Percentiles rank a stretch among this genome's conserved stretches.
Conservation (phyloP, 2,329 filamentous ascomycete species). For the Chaetothyriales sp. region DNA sequence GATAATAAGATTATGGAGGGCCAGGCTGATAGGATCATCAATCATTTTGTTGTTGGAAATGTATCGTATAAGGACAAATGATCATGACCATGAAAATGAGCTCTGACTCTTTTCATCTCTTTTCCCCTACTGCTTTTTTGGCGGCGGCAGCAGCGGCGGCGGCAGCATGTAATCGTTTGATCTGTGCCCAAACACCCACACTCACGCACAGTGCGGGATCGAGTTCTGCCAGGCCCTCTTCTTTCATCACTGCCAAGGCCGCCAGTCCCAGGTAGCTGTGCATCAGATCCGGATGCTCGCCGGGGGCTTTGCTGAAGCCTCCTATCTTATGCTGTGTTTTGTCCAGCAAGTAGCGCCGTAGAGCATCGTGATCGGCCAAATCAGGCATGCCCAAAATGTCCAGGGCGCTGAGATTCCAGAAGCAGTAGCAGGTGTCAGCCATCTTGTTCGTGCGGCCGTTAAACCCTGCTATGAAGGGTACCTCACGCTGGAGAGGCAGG, state of each 20-base stretch:
- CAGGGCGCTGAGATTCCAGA: slow-evolving; percentile 67
- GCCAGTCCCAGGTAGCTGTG: slow-evolving; percentile 83
- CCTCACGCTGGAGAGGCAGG: neutral
- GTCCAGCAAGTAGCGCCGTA: slow-evolving; percentile 66
- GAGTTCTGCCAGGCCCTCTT: slow-evolving; percentile 53
- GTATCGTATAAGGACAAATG: too few species aligned
- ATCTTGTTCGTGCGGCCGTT: slow-evolving; percentile 86
- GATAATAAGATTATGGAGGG: too few species aligned
- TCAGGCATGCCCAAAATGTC: slow-evolving; percentile 43
- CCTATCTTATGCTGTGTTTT: slow-evolving; percentile 79
- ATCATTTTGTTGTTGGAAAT: too few species aligned
- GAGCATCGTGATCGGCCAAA: slow-evolving; percentile 46
- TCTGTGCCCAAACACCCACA: neutral
- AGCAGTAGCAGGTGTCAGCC: slow-evolving; percentile 89
- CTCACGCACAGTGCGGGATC: slow-evolving; percentile 69
- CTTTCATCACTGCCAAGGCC: slow-evolving; percentile 59
- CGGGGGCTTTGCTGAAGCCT: slow-evolving; percentile 68
- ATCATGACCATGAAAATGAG: too few species aligned
- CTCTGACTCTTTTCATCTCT: too few species aligned
- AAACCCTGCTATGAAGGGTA: slow-evolving; percentile 47
- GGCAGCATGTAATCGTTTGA: neutral
- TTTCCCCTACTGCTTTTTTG: neutral
- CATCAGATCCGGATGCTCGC: slow-evolving; percentile 52
- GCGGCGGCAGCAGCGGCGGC: too few species aligned
- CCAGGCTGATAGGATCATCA: too few species aligned